Conservation (phyloP, 257 asterid genomes). For the Fraxinus anomala region DNA sequence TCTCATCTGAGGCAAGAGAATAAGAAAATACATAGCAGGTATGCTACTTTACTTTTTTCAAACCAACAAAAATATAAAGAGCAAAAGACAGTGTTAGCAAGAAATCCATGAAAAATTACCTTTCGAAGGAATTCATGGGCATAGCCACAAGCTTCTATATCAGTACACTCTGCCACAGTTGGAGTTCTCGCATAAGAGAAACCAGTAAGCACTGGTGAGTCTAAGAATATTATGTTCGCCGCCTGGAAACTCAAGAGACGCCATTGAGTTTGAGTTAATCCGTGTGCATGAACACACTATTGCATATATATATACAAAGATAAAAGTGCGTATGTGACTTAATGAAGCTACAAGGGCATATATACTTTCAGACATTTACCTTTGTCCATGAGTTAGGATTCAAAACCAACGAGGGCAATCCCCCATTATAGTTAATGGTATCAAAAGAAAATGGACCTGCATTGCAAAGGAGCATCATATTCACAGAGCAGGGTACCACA, state of each 20-base stretch:
- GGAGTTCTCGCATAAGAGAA: constrained; percentile 43
- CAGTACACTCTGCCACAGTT: constrained; percentile 29
- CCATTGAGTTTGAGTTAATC: background rate
- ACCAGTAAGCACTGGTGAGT: constrained; percentile 45
- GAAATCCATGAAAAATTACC: constrained; percentile 23
- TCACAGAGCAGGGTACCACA: background rate
- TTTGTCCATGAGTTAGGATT: constrained; percentile 38
- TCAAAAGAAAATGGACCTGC: constrained; percentile 36
- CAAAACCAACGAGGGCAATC: constrained; percentile 36
- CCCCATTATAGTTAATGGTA: constrained; percentile 28
- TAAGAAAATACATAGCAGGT: background rate
- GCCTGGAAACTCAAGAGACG: constrained; percentile 20
- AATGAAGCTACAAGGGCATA: background rate
- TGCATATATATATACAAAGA: background rate
- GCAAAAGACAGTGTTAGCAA: background rate
- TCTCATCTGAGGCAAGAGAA: background rate
- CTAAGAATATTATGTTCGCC: constrained; percentile 42
- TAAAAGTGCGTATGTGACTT: background rate
- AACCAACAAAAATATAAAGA: background rate
- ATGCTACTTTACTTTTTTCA: background rate
- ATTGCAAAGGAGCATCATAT: background rate
- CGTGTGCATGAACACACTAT: background rate
- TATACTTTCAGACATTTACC: constrained; percentile 21
- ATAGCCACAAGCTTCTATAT: constrained; percentile 31
- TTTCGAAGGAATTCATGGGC: constrained; percentile 36